Conservation (phyloP, 1,284 basidiomycete genomes). For the Trichosporon ovoides region DNA sequence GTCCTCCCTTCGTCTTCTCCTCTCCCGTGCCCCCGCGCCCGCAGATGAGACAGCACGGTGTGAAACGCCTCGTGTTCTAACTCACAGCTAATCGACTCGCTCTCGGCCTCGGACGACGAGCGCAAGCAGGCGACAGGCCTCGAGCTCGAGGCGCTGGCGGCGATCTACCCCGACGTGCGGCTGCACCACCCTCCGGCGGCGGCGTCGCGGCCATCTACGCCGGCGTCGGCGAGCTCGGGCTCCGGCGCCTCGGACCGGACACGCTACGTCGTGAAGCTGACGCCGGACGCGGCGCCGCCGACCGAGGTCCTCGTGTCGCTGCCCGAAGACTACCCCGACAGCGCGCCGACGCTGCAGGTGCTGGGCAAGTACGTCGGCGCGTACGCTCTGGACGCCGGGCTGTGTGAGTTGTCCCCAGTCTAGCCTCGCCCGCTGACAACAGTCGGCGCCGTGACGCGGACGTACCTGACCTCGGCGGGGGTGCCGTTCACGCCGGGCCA, state of each 20-base stretch:
- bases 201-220: not conserved
- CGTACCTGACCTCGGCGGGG: slow-evolving; percentile 70
- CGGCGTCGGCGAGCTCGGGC: not conserved
- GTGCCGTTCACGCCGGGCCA: slow-evolving; percentile 67
- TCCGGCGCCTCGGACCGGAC: slow-evolving; percentile 51
- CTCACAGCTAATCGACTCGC: slow-evolving; percentile 38
- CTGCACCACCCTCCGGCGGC: slow-evolving; percentile 26
- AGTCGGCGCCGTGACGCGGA: slow-evolving; percentile 70
- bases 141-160: slow-evolving; percentile 62
- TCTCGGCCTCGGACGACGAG: slow-evolving; percentile 29
- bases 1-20: not conserved
- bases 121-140: slow-evolving; percentile 34
- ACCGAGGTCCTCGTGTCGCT: slow-evolving; percentile 69
- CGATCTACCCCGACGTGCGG: slow-evolving; percentile 70
- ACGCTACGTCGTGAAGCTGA: slow-evolving; percentile 61
- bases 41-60: not conserved
- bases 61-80: not conserved
- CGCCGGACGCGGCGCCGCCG: slow-evolving; percentile 29
- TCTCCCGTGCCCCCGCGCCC: not conserved
- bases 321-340: slow-evolving; percentile 64
- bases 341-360: slow-evolving; percentile 74
- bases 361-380: slow-evolving; percentile 78
- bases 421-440: slow-evolving; percentile 1
- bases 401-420: slow-evolving; percentile 35
- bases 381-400: slow-evolving; percentile 48